Conservation (phyloP, 1,284 basidiomycete genomes). For the Agaricales sp. region DNA sequence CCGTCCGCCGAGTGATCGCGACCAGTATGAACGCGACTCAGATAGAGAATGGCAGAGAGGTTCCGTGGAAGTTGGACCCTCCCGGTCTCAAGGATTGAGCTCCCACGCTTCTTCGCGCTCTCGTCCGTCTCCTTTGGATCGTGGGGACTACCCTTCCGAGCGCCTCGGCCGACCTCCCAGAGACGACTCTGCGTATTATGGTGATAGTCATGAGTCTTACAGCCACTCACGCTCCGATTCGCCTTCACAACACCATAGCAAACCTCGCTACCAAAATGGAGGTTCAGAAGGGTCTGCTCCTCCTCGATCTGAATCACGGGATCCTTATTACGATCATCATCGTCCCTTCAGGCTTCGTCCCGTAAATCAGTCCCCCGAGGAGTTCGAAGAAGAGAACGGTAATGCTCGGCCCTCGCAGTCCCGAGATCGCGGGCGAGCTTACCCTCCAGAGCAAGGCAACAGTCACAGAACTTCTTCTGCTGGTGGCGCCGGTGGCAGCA, state of each 20-base stretch:
- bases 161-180: slow-evolving; percentile 21
- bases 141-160: no score
- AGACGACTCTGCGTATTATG: slow-evolving; percentile 11
- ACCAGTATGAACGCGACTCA: slow-evolving; percentile 32
- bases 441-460: no score
- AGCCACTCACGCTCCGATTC: no score
- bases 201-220: no score
- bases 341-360: slow-evolving; percentile 34
- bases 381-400: slow-evolving; percentile 37
- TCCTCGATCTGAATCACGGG: slow-evolving; percentile 37
- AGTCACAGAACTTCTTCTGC: no score
- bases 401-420: slow-evolving; percentile 30
- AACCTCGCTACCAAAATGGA: no score
- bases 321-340: slow-evolving; percentile 35
- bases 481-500: no score
- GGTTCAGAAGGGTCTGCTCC: slow-evolving; percentile 29
- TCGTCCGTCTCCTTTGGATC: slow-evolving; percentile 29
- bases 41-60: slow-evolving; percentile 32
- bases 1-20: slow-evolving; percentile 35
- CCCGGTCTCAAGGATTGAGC: no score
- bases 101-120: no score
- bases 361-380: slow-evolving; percentile 31
- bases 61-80: no score
- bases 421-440: slow-evolving; percentile 16
- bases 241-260: no score